A percentile compares a stretch with the other conserved stretches of the same genome.
Evolutionary conservation across 495 filamentous ascomycete genomes (phyloP).

Genomic region (Xylaria cubensis): DNA sequence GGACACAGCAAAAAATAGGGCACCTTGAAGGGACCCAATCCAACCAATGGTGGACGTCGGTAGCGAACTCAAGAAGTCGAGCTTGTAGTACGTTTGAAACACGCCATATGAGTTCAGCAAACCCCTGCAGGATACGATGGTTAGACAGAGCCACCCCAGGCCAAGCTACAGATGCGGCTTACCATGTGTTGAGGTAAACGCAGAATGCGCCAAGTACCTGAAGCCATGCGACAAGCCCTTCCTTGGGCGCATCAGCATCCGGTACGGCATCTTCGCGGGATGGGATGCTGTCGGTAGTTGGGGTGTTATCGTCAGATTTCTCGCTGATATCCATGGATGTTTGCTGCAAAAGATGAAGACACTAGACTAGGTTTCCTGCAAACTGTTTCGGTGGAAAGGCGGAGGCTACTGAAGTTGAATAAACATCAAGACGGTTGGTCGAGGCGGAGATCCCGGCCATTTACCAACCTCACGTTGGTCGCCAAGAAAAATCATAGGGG

Average conservation of each 20-base stretch:
- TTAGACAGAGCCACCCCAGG: slow-evolving; percentile 6
- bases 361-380: neutral
- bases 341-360: neutral
- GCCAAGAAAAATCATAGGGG: neutral
- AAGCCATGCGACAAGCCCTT: slow-evolving; percentile 55
- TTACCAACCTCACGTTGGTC: neutral
- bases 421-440: neutral
- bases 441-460: neutral
- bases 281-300: neutral
- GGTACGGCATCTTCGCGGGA: slow-evolving; percentile 13
- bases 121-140: slow-evolving; percentile 51
- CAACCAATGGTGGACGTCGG: slow-evolving; percentile 58
- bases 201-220: slow-evolving; percentile 63
- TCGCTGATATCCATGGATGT: neutral
- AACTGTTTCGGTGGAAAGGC: neutral
- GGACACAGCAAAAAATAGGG: slow-evolving; percentile 58
- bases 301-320: neutral
- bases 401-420: neutral
- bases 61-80: slow-evolving; percentile 41
- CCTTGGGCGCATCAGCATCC: slow-evolving; percentile 35
- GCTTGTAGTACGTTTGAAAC: slow-evolving; percentile 73
- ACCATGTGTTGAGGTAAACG: slow-evolving; percentile 69
- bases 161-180: slow-evolving; percentile 24
- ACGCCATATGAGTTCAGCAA: slow-evolving; percentile 73
- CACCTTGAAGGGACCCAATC: slow-evolving; percentile 60